Conservation (phyloP, 305 asterid genomes). For the Solanum hybrid region DNA sequence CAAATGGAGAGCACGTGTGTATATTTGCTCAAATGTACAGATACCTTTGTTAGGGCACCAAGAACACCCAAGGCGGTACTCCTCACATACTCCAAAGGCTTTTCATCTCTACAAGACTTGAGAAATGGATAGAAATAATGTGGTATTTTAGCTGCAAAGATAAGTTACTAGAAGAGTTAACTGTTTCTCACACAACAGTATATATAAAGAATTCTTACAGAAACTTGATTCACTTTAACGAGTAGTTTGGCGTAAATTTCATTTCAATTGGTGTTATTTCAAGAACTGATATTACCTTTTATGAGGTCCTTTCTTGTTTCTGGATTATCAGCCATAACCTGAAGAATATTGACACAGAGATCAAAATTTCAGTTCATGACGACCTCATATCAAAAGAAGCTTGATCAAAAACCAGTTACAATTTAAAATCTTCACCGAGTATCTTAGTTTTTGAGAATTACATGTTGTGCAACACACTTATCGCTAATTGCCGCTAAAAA, state of each 20-base stretch:
- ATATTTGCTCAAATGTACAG: neutral
- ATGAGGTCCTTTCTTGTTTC: no score
- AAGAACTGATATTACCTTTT: no score
- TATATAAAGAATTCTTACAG: neutral
- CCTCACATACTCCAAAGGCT: constrained; percentile 17
- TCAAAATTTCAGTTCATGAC: neutral
- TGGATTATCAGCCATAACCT: neutral
- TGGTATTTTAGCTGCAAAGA: constrained; percentile 1
- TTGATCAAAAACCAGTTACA: neutral
- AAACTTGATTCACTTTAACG: neutral
- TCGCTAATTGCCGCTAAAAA: no score
- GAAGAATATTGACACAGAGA: neutral
- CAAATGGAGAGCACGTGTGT: neutral
- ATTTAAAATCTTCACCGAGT: neutral
- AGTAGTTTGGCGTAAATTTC: neutral
- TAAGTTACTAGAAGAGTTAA: neutral
- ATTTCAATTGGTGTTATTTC: no score
- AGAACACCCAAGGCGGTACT: constrained; percentile 23
- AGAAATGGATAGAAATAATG: constrained; percentile 9
- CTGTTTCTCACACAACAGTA: neutral
- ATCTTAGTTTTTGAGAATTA: neutral
- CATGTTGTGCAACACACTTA: neutral
- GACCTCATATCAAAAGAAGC: neutral
- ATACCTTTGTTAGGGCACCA: constrained; percentile 29
- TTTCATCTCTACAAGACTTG: neutral